These are phyloP conservation scores for Dissophora ornata DNA, from an alignment of 192 early-diverging fungal genomes.

Conservation along the genomic window DNA sequence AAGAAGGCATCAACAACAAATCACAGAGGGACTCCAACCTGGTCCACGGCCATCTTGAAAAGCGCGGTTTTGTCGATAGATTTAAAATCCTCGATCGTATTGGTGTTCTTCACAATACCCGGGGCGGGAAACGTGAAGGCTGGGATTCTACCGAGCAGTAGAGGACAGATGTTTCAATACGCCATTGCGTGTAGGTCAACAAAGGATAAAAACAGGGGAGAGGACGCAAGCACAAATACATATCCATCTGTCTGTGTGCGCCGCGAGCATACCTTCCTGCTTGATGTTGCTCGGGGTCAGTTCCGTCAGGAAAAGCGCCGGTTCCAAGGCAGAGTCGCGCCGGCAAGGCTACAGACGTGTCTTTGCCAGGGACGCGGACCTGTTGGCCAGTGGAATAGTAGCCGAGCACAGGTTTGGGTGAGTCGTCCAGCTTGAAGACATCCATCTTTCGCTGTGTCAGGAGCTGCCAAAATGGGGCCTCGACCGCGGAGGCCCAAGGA, in stretches of 20 bases:
- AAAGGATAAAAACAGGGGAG: background rate
- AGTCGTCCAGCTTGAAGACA: conserved; percentile 81
- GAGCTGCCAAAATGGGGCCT: conserved; percentile 92
- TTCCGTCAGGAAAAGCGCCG: conserved; percentile 59
- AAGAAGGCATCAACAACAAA: too few relatives aligned
- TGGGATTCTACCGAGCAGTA: conserved; percentile 29
- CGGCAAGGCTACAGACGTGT: conserved; percentile 60
- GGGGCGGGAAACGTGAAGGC: conserved; percentile 58
- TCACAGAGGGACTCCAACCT: conserved; percentile 58
- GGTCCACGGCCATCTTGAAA: conserved; percentile 66
- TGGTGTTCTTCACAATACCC: conserved; percentile 86
- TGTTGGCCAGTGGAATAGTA: conserved; percentile 72
- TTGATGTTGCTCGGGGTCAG: conserved; percentile 10
- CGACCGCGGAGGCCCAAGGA: conserved; percentile 84
- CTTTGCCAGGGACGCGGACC: conserved; percentile 58
- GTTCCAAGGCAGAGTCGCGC: conserved; percentile 72
- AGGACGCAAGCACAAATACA: background rate
- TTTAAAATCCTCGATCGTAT: conserved; percentile 96
- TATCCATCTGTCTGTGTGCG: background rate
- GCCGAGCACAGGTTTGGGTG: conserved; percentile 63
- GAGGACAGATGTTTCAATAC: too few relatives aligned
- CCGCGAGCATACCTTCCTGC: conserved; percentile 10
- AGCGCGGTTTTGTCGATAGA: conserved; percentile 77
- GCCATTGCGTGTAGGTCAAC: too few relatives aligned
- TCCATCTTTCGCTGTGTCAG: conserved; percentile 88